These are phyloP conservation scores for Chlorella sp. DNA, from an alignment of 139 green algal genomes.

Conservation along the genomic window DNA sequence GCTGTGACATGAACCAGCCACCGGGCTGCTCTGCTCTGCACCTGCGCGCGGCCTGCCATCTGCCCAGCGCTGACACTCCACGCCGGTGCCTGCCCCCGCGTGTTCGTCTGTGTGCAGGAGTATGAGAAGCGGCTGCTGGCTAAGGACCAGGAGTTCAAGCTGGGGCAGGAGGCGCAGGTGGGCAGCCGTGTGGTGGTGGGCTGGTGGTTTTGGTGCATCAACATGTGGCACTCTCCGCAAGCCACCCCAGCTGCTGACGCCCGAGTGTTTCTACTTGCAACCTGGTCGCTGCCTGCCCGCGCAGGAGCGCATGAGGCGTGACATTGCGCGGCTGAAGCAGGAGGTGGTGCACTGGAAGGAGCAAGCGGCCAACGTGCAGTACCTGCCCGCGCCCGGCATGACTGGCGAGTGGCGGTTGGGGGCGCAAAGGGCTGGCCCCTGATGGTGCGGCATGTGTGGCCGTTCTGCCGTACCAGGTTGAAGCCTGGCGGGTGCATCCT, in stretches of 20 bases:
- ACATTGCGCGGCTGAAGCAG: conserved; percentile 38
- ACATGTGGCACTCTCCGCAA: too few species aligned
- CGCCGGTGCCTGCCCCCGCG: background rate
- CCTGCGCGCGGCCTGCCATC: background rate
- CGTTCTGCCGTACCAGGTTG: background rate
- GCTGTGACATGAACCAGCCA: background rate
- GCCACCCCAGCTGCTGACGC: too few species aligned
- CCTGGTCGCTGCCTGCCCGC: too few species aligned
- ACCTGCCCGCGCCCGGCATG: conserved; percentile 20
- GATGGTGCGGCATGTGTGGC: background rate
- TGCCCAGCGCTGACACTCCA: background rate
- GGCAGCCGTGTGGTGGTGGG: too few species aligned
- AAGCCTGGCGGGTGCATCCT: too few species aligned
- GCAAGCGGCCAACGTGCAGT: conserved; percentile 32
- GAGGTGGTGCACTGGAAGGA: conserved; percentile 37
- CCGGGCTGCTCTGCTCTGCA: background rate
- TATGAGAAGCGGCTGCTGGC: conserved; percentile 83
- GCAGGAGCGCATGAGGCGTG: conserved; percentile 32
- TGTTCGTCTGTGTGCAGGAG: conserved; percentile 55
- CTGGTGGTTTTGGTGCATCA: too few species aligned
- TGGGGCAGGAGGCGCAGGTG: conserved; percentile 30
- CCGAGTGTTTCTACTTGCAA: too few species aligned
- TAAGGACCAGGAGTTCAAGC: conserved; percentile 82
- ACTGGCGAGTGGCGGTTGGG: background rate
- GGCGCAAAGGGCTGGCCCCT: too few species aligned